Evolutionary conservation across 176 grass and related monocot species (phyloP), one percentile per base, ranked within the genome.

Genomic region (Zoysia pacifica): DNA sequence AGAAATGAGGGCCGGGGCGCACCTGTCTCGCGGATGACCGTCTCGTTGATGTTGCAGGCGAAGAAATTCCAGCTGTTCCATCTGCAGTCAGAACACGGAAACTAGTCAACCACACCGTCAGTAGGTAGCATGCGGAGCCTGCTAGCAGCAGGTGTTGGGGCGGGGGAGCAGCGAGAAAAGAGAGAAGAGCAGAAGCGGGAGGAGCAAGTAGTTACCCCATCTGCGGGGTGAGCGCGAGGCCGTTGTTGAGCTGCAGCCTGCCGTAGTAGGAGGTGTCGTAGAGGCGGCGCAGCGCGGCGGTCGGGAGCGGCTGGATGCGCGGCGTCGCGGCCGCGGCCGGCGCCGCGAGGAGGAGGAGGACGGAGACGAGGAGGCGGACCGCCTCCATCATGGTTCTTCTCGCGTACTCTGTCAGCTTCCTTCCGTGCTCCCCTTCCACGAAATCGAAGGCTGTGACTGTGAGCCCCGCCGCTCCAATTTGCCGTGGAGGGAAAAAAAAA

Each of bases 1-100:
- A 48, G 16, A 75, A 3, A 10, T 11, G 5, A 52, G 43, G 69
- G 71, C 43, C 1, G 10, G 3, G 62, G 7, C 28, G 45, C 65
- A 97, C 95, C 92, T 91, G 95, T 97, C 83, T 94, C 85, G 52
- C 84, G 87, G 81, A 97, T 97, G 76, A 97, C 67, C 42, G 90
- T 91, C 76, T 94, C 92, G 69, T 87, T 94, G 72, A 97, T 94
- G 72, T 97, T 89, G 78, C 95, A 97, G 73, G 87, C 95, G 81
- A 94, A 97, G 92, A 97, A 97, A 70, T 97, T 97, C 95, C 95
- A 97, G 83, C 95, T 97, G 75, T 97, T 97, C 95, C 95, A 97
- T 75, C 95, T 97, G 85, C 72, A 59, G 41, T 11, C 76, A 44
- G 58, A 13, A 14, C 53, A 49, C 5, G 1, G 4, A 0, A 12